Evolutionary conservation across 352 stramenopile species (phyloP).

Genomic region (Pythium apleroticum): DNA sequence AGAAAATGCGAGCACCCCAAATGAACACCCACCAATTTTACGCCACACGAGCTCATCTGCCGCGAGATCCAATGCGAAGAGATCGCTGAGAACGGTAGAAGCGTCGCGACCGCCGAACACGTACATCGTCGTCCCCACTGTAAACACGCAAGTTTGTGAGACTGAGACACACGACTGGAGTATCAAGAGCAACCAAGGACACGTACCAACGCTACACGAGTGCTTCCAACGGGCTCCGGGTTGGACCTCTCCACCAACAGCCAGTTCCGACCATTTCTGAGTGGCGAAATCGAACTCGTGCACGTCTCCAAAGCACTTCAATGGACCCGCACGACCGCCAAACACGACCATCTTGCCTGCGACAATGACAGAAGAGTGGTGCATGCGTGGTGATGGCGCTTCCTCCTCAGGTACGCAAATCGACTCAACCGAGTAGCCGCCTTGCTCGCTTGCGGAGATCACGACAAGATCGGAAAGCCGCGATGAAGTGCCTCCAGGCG

Average conservation of each 20-base stretch:
- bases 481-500: slow-evolving; percentile 53
- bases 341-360: slow-evolving; percentile 72
- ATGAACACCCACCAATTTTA: slow-evolving; percentile 39
- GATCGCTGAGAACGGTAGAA: slow-evolving; percentile 65
- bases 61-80: slow-evolving; percentile 63
- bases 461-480: slow-evolving; percentile 52
- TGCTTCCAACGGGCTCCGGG: slow-evolving; percentile 79
- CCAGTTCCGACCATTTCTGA: slow-evolving; percentile 43
- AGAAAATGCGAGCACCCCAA: background rate
- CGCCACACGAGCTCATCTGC: slow-evolving; percentile 41
- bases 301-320: slow-evolving; percentile 69
- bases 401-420: background rate
- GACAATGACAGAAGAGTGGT: slow-evolving; percentile 66
- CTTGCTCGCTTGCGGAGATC: slow-evolving; percentile 16
- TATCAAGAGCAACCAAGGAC: background rate
- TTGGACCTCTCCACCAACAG: slow-evolving; percentile 23
- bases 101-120: slow-evolving; percentile 69
- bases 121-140: slow-evolving; percentile 71
- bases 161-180: background rate
- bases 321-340: slow-evolving; percentile 70
- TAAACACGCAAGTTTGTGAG: background rate
- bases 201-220: slow-evolving; percentile 52
- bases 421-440: slow-evolving; percentile 4
- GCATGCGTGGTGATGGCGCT: slow-evolving; percentile 58
- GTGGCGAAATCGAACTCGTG: slow-evolving; percentile 51